Base-by-base conservation (phyloP, 2,329 filamentous ascomycete genomes). In the Aureobasidium zeae region DNA sequence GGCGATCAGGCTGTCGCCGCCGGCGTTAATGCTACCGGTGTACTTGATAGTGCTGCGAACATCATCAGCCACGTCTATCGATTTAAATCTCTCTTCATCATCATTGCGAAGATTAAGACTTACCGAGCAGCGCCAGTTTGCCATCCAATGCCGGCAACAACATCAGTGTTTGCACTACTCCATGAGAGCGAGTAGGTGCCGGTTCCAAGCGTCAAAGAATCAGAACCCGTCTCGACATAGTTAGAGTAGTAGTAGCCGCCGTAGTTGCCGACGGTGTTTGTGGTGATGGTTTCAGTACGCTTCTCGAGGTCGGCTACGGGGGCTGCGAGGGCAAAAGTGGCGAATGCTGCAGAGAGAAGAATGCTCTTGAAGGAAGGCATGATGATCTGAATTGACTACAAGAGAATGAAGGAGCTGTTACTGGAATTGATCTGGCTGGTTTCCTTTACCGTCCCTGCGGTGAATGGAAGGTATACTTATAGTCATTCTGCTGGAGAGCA, bases 121-220 rank as follows among this genome's bases (percentile, higher is more conserved):
- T 66, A 76, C 70, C 69, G 63, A 21, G 63, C 57, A 47, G 57
- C 66, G 31, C 73, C 73, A 13, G 72, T 67, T 46, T 69, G 68
- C 73, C 73, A 77, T 26, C 74, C 74, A 60, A 76, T 77, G 25
- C 74, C 74, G 47, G 63, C 71, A 24, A 75, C 72, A 33, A 75
- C 35, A 37, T 48, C 43, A 15, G 28, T 29, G 19, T 25, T 32
- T 15, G 32, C 31, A 11, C 20, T 16, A 11, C 20, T 25, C 46
- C 46, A 48, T 4, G 32, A 24, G 8, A 48, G 34, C 8, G 17
- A 21, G 19, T 48, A 48, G n/a, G 13, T 17, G 25, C 34, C 42
- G 7, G 34, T 30, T 13, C 34, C 35, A n/a, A 48, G 20, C n/a
- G 15, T 26, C 15, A 48, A 26, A 7, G n/a, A 12, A 21, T 35